These are phyloP conservation scores for Teratosphaeria epicoccoides DNA, from an alignment of 2,329 filamentous ascomycete genomes.

Conservation along the genomic window DNA sequence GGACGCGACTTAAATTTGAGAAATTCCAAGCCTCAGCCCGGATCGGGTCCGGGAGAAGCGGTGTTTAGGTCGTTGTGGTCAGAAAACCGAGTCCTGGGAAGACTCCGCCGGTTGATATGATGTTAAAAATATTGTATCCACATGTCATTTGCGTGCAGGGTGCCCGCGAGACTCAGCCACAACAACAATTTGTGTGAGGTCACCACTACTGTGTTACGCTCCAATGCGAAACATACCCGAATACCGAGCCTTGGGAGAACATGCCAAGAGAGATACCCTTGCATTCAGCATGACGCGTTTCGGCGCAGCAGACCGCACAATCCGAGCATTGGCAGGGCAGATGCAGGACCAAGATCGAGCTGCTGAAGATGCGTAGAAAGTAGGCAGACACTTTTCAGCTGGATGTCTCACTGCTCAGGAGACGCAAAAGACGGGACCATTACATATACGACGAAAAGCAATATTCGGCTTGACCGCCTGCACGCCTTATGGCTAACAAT, in stretches of 20 bases:
- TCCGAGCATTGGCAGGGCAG: background rate
- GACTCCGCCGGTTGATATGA: background rate
- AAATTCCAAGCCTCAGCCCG: background rate
- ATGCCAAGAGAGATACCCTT: too few relatives aligned
- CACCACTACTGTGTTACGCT: background rate
- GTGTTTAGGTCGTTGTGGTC: too few relatives aligned
- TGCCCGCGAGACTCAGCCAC: background rate
- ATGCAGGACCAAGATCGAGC: too few relatives aligned
- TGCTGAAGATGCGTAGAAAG: too few relatives aligned
- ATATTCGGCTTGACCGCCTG: slow-evolving; percentile 2
- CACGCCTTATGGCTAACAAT: background rate
- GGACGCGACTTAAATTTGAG: too few relatives aligned
- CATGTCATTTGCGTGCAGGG: background rate
- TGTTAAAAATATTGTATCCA: background rate
- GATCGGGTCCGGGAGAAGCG: too few relatives aligned
- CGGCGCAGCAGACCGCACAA: background rate
- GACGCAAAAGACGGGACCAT: too few relatives aligned
- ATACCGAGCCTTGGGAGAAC: background rate
- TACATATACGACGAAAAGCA: background rate
- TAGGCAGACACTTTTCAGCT: background rate
- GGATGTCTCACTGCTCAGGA: background rate
- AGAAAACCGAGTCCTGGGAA: too few relatives aligned
- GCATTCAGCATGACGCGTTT: too few relatives aligned
- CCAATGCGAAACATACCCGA: background rate
- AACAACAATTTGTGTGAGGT: background rate